Evolutionary conservation across 768 basidiomycete species (phyloP), one percentile per base, ranked within the genome.

Genomic region (Panus rudis): DNA sequence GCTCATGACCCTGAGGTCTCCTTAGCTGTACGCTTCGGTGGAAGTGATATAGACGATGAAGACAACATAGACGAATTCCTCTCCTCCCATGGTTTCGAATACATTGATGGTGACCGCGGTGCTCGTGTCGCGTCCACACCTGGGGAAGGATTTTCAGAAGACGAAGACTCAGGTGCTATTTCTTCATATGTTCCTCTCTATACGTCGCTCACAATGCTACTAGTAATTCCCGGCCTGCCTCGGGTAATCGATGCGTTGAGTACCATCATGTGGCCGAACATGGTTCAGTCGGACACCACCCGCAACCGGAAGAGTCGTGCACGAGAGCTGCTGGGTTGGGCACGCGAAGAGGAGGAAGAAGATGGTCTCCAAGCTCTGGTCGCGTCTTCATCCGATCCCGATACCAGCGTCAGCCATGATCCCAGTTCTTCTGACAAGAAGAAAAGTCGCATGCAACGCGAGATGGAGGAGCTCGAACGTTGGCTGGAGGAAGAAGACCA

Each of bases 241-340:
- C 78, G 89, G 20, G 78, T 89, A 6, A 52, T 86, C 16, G 86
- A 89, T 55, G 84, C 88, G 10, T 65, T 92, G 33, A 82, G 85
- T 59, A 89, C 89, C 1, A 78, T 92, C 53, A 88, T 91, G 81
- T 92, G 88, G 88, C 82, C 88, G 4, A 83, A 82, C 0, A 81
- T 92, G 76, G 63, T 75, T 37, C 65, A 73, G 19, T 62, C 56
- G 24, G 54, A 55, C n/a, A 37, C 54, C 5, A 63, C 58, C 35
- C 30, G 42, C 23, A 45, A 52, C 17, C 56, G 53, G 24, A 56
- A 58, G 39, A 63, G 56, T 41, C 59, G 62, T 10, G 57, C 59
- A 16, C 59, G 56, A 20, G 63, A 58, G 19, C 56, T 67, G 38
- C 57, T 71, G 33, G 70, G 68, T 42, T 72, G 69, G 71, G 69